phyloP scores from a whole-genome alignment of 2,329 filamentous ascomycete species.

The Colletotrichum paranaense region DNA sequence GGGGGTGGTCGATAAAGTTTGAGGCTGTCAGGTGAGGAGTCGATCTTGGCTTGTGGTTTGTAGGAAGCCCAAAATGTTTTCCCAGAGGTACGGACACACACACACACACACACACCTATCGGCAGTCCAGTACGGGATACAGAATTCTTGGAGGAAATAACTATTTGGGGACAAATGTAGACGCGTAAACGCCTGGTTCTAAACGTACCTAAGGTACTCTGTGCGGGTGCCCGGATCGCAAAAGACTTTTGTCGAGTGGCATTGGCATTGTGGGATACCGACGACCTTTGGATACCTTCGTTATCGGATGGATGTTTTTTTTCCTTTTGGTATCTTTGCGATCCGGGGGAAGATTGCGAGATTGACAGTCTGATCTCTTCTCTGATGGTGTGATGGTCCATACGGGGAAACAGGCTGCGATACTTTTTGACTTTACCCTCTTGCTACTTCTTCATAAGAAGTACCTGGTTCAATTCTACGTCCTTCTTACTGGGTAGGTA shows the following conservation, averaged over 20 bases:
- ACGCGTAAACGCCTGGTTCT: neutral
- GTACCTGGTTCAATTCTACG: neutral
- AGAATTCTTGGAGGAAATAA: neutral
- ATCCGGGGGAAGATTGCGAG: neutral
- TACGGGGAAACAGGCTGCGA: too few species aligned
- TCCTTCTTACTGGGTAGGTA: neutral
- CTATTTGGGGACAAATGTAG: neutral
- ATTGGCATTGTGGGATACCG: neutral
- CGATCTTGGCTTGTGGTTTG: neutral
- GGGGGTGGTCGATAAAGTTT: conserved; percentile 8
- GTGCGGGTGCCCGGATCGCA: neutral
- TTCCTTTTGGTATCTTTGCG: neutral
- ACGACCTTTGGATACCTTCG: neutral
- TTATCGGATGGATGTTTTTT: neutral
- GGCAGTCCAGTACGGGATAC: neutral
- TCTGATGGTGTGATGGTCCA: neutral
- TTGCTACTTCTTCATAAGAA: neutral
- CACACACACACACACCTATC: neutral
- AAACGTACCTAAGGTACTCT: neutral
- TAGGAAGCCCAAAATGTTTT: neutral
- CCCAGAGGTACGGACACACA: neutral
- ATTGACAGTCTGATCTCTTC: neutral
- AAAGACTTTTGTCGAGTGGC: neutral
- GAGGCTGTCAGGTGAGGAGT: conserved; percentile 29
- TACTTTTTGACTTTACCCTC: too few species aligned